Conservation (phyloP, 2,329 filamentous ascomycete genomes). For the Fusarium brachygibbosum region DNA sequence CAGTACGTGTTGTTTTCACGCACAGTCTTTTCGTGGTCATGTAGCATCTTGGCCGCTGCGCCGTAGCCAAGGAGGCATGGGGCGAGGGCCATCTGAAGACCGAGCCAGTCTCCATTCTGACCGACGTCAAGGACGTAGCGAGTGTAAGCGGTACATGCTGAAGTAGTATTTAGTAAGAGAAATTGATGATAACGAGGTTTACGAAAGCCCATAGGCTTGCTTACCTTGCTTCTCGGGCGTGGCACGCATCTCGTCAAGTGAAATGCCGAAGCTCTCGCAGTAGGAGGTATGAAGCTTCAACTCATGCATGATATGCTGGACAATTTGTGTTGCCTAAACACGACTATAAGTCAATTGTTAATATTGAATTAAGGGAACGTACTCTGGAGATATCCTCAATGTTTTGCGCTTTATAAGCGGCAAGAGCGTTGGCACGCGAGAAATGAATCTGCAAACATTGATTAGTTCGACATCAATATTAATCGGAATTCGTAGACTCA, state of each 20-base stretch:
- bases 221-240: conserved; percentile 81
- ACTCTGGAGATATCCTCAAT: conserved; percentile 80
- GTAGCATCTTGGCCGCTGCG: conserved; percentile 79
- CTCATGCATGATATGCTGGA: conserved; percentile 82
- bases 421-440: conserved; percentile 85
- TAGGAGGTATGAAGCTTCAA: conserved; percentile 86
- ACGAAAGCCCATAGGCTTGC: conserved; percentile 1
- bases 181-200: background rate
- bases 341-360: background rate
- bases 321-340: conserved; percentile 66
- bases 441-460: conserved; percentile 76
- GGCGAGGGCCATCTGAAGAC: conserved; percentile 84
- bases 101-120: conserved; percentile 88
- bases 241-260: conserved; percentile 77
- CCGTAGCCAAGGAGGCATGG: conserved; percentile 94
- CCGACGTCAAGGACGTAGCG: conserved; percentile 91
- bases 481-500: conserved; percentile 54
- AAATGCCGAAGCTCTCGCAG: conserved; percentile 84
- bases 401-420: conserved; percentile 84
- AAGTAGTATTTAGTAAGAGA: background rate
- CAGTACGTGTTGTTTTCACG: conserved; percentile 81
- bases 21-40: conserved; percentile 71
- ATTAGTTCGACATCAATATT: background rate
- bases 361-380: conserved; percentile 44
- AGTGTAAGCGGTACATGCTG: conserved; percentile 85